Evolutionary conservation across 148 eudicot genomes (phyloP), one percentile per base, ranked within the genome.

Genomic region (Cornus kousa): DNA sequence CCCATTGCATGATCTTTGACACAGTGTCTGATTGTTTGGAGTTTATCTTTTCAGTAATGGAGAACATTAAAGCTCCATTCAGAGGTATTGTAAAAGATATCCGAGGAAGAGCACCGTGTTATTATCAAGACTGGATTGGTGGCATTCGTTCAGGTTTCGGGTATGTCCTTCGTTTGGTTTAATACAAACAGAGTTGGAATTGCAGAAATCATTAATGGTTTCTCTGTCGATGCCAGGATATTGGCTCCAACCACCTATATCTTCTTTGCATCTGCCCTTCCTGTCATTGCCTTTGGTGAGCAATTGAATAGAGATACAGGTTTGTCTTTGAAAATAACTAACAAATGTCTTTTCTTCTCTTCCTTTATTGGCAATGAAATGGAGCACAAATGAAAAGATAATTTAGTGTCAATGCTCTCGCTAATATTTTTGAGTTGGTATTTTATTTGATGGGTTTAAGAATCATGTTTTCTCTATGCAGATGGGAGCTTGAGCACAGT

Each of bases 251-350:
- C 87, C 5, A 75, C 87, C 5, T 87, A 80, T 46, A 84, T 90
- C 40, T 90, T 90, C 81, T 90, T 90, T 77, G 91, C 94, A 46
- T 88, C 91, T 3, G 89, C 87, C 24, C 87, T 90, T 71, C 94
- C 91, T 22, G 90, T 88, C 5, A 87, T 90, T 64, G 91, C 90
- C 33, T 90, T 90, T 46, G 91, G 91, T 1, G 90, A 90, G 84
- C 87, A 85, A 43, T 62, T 90, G 73, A 88, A 80, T 77, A 78
- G 83, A 55, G 87, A 87, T 80, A 85, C 91, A 71, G 94, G 91
- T 87, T 31, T 5, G n/a, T 50, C 20, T 28, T 28, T 28, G 28
- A 28, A 28, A 28, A 28, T 28, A 28, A 28, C 28, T 28, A 28
- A 28, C 28, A 28, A 28, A 28, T 28, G 28, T 28, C 1, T 35